Conservation (phyloP, 768 basidiomycete species). For the Tricholoma sp. region DNA sequence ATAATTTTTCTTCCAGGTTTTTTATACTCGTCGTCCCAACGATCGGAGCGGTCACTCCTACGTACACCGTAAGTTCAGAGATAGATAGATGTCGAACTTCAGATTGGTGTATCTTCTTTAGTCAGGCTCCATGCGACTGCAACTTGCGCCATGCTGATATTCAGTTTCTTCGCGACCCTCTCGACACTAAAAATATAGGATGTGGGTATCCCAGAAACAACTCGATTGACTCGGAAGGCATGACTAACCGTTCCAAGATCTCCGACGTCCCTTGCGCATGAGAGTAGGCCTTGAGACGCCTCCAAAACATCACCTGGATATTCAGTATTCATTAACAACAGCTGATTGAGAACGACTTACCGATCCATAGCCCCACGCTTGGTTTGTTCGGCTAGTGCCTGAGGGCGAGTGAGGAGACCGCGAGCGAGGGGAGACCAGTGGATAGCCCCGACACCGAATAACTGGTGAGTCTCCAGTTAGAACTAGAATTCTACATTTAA, state of each 20-base stretch:
- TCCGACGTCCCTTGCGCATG: conserved; percentile 21
- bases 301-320: too few relatives aligned
- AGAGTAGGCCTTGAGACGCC: not conserved
- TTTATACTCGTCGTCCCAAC: conserved; percentile 42
- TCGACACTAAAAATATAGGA: not conserved
- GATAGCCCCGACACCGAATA: too few relatives aligned
- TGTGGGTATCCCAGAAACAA: conserved; percentile 4
- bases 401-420: too few relatives aligned
- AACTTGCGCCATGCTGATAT: conserved; percentile 52
- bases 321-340: not conserved
- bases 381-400: conserved; percentile 26
- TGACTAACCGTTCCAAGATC: too few relatives aligned
- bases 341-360: conserved; percentile 13
- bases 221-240: conserved; percentile 6
- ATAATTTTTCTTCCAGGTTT: conserved; percentile 24
- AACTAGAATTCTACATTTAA: conserved; percentile 38
- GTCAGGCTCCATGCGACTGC: conserved; percentile 47
- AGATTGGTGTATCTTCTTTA: conserved; percentile 28
- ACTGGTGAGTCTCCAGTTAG: not conserved
- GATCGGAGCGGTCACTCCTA: too few relatives aligned
- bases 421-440: too few relatives aligned
- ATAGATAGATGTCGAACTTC: not conserved
- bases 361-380: conserved; percentile 34
- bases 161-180: too few relatives aligned
- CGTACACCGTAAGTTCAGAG: too few relatives aligned